phyloP scores from a whole-genome alignment of 1,139 yeast genomes.

The Suhomyces panamericanus region DNA sequence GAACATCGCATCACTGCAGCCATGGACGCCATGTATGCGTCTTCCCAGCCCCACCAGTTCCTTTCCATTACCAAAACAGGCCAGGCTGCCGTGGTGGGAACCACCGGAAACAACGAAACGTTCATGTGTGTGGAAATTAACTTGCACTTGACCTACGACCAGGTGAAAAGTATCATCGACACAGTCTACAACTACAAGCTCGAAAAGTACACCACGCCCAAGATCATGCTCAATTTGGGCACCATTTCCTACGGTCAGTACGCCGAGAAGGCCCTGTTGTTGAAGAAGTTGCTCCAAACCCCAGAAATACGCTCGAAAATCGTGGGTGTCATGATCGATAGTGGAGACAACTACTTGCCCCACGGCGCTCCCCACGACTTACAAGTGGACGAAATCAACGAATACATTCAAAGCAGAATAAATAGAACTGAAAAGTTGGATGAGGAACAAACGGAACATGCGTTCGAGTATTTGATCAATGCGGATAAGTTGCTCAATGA shows the following conservation, averaged over 20 bases:
- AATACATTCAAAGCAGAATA: constrained; percentile 18
- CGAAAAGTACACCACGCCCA: constrained; percentile 19
- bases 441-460: constrained; percentile 14
- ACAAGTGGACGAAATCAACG: constrained; percentile 5
- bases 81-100: constrained; percentile 46
- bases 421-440: constrained; percentile 6
- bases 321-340: constrained; percentile 41
- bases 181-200: constrained; percentile 23
- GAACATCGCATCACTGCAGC: constrained; percentile 33
- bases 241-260: constrained; percentile 22
- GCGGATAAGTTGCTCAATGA: constrained; percentile 29
- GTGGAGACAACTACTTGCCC: constrained; percentile 39
- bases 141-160: constrained; percentile 16
- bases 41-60: constrained; percentile 43
- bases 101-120: constrained; percentile 47
- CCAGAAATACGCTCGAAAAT: constrained; percentile 18
- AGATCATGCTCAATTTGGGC: constrained; percentile 35
- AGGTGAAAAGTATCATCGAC: constrained; percentile 20
- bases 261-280: constrained; percentile 17
- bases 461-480: constrained; percentile 22
- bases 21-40: constrained; percentile 43
- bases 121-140: constrained; percentile 36
- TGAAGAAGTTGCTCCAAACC: constrained; percentile 18
- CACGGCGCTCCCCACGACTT: constrained; percentile 1
- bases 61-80: constrained; percentile 46